These are phyloP conservation scores for Aspergillus calidoustus DNA, from an alignment of 2,329 filamentous ascomycete species.

Conservation along the genomic window DNA sequence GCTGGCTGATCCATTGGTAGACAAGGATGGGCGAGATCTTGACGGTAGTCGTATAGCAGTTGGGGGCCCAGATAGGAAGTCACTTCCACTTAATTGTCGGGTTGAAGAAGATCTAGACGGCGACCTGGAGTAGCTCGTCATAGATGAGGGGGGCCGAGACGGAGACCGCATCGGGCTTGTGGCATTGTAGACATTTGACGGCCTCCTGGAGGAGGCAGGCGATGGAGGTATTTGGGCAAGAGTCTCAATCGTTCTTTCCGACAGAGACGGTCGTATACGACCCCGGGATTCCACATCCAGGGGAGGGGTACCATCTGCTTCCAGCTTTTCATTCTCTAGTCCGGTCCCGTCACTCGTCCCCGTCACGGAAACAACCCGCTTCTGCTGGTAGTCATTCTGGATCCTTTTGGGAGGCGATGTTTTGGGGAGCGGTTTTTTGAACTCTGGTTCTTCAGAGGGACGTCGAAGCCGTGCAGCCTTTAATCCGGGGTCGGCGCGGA, in stretches of 20 bases:
- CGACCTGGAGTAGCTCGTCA: slow-evolving; percentile 53
- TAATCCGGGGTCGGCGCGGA: slow-evolving; percentile 47
- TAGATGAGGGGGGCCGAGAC: slow-evolving; percentile 65
- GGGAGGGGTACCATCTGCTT: slow-evolving; percentile 22
- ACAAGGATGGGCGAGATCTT: slow-evolving; percentile 35
- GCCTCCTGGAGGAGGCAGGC: slow-evolving; percentile 68
- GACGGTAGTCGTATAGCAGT: slow-evolving; percentile 41
- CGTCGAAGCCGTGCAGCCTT: slow-evolving; percentile 43
- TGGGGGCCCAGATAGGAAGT: slow-evolving; percentile 47
- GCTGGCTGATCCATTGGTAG: slow-evolving; percentile 22
- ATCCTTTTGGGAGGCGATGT: slow-evolving; percentile 32
- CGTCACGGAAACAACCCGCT: slow-evolving; percentile 27
- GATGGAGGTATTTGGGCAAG: slow-evolving; percentile 78
- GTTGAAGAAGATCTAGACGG: slow-evolving; percentile 50
- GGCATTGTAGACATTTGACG: slow-evolving; percentile 73
- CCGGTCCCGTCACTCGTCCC: slow-evolving; percentile 26
- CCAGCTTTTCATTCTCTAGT: slow-evolving; percentile 21
- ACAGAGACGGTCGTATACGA: slow-evolving; percentile 53
- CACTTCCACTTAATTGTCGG: slow-evolving; percentile 58
- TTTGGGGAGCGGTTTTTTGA: slow-evolving; percentile 39
- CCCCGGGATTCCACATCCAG: slow-evolving; percentile 31
- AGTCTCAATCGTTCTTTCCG: slow-evolving; percentile 85
- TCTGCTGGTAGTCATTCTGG: slow-evolving; percentile 22
- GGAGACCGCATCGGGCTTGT: slow-evolving; percentile 66
- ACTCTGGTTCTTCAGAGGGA: slow-evolving; percentile 44